These are phyloP conservation scores for Yarrowia sp. DNA, from an alignment of 805 yeast genomes.

Conservation along the genomic window DNA sequence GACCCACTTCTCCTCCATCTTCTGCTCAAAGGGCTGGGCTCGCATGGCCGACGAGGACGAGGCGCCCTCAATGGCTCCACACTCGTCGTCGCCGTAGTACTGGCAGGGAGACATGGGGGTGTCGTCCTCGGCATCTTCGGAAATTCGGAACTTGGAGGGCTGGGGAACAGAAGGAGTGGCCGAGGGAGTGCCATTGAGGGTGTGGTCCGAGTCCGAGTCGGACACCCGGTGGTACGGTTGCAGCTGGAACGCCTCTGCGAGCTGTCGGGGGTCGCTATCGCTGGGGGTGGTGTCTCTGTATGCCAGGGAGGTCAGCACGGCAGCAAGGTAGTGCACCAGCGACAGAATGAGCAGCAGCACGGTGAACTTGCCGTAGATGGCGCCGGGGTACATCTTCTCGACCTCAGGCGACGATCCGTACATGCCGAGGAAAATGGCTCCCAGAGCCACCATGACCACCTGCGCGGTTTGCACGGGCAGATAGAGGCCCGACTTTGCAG, in stretches of 20 bases:
- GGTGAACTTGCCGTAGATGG: conserved; percentile 73
- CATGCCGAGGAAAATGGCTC: conserved; percentile 64
- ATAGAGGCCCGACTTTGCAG: conserved; percentile 64
- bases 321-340: conserved; percentile 61
- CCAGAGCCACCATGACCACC: conserved; percentile 57
- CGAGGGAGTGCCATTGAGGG: conserved; percentile 24
- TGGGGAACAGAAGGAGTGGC: conserved; percentile 19
- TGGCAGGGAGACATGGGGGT: conserved; percentile 38
- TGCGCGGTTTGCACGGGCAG: conserved; percentile 64
- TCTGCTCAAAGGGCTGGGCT: conserved; percentile 36
- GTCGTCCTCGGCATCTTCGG: conserved; percentile 37
- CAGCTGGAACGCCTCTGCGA: conserved; percentile 48
- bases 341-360: conserved; percentile 63
- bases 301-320: conserved; percentile 58
- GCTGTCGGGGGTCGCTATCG: conserved; percentile 43
- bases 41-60: not conserved
- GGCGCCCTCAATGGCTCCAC: not conserved
- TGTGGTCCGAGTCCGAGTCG: conserved; percentile 38
- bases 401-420: conserved; percentile 62
- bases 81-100: conserved; percentile 35
- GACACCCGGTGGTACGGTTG: conserved; percentile 43
- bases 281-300: conserved; percentile 51
- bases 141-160: conserved; percentile 32
- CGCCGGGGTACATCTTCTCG: conserved; percentile 67
- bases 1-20: conserved; percentile 41